A percentile compares a stretch with the other conserved stretches of the same genome.
These are phyloP conservation scores for Beauveria asiatica DNA, from an alignment of 2,329 filamentous ascomycete species.

Conservation along the genomic window DNA sequence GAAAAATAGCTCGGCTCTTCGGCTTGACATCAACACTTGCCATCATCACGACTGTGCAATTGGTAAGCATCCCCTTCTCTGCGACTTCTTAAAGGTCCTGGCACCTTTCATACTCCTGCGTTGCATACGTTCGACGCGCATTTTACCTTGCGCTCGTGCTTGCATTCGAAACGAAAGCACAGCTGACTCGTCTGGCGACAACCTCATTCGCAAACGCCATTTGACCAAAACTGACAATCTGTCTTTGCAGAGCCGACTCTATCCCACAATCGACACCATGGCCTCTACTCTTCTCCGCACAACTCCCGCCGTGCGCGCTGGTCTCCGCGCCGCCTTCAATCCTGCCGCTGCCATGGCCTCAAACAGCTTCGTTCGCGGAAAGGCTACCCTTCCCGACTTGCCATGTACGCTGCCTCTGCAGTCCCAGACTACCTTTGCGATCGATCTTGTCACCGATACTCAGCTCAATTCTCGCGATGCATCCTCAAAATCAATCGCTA, in stretches of 20 bases:
- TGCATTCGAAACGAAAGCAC: slow-evolving; percentile 12
- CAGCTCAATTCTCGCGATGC: background rate
- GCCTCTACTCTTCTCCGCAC: slow-evolving; percentile 67
- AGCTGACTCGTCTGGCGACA: background rate
- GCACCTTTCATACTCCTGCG: background rate
- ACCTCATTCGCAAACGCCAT: background rate
- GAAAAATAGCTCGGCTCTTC: slow-evolving; percentile 10
- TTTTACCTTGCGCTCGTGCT: background rate
- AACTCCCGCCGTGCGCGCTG: slow-evolving; percentile 57
- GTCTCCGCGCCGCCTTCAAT: slow-evolving; percentile 58
- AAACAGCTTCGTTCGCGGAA: slow-evolving; percentile 72
- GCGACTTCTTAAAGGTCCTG: background rate
- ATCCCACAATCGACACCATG: slow-evolving; percentile 43
- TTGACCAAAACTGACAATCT: background rate
- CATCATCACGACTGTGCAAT: background rate
- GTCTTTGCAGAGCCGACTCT: background rate
- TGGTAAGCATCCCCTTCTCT: slow-evolving; percentile 9
- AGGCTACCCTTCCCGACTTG: slow-evolving; percentile 92
- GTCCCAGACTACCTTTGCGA: background rate
- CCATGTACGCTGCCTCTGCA: slow-evolving; percentile 31
- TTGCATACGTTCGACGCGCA: background rate
- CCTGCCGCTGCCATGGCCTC: slow-evolving; percentile 57
- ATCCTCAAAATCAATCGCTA: background rate
- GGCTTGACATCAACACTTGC: slow-evolving; percentile 8
- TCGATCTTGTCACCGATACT: background rate